Percentiles rank a stretch among this genome's conserved stretches.
phyloP scores from a whole-genome alignment of 2,329 filamentous ascomycete species.

The Drechslerella stenobrocha region DNA sequence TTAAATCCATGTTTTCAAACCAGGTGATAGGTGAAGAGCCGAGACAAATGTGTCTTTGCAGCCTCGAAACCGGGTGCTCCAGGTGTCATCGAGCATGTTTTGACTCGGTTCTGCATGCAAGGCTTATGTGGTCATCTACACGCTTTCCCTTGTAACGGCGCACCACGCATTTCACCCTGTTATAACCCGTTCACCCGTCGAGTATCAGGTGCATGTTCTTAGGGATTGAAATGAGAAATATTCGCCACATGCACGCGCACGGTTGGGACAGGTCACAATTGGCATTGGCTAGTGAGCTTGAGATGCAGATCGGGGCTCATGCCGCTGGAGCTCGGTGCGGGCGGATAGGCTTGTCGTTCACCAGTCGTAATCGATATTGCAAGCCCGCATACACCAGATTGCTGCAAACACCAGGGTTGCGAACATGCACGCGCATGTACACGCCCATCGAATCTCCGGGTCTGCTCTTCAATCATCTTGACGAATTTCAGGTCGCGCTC shows the following conservation, averaged over 20 bases:
- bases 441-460: background rate
- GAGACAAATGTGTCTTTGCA: too few species aligned
- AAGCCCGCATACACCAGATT: background rate
- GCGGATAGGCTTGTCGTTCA: too few species aligned
- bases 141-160: too few species aligned
- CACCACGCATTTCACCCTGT: too few species aligned
- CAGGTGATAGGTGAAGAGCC: too few species aligned
- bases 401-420: background rate
- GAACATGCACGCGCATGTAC: conserved; percentile 4
- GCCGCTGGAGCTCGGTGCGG: background rate
- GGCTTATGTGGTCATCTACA: too few species aligned
- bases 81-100: too few species aligned
- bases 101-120: too few species aligned
- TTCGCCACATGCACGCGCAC: conserved; percentile 3
- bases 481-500: conserved; percentile 1
- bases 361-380: conserved; percentile 6
- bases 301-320: background rate
- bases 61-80: too few species aligned
- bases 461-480: background rate
- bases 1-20: too few species aligned
- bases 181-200: background rate
- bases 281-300: background rate
- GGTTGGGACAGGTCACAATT: background rate
- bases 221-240: conserved; percentile 5
- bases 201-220: background rate